Percentiles rank a stretch among this genome's conserved stretches.
phyloP scores from a whole-genome alignment of 2,329 filamentous ascomycete species.

The Hymenoscyphus fructigenus region DNA sequence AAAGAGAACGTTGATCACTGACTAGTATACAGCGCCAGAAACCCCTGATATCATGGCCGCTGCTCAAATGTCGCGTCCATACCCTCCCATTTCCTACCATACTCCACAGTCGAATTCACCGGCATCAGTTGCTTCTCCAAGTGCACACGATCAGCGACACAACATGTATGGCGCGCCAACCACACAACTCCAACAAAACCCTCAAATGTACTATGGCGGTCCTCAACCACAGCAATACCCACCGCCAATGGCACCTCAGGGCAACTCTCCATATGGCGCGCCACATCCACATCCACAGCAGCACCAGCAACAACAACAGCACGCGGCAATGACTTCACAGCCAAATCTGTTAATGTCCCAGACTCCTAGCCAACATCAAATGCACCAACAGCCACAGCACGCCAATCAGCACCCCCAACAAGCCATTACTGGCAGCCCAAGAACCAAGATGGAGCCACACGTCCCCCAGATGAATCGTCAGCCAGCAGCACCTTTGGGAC shows the following conservation, averaged over 20 bases:
- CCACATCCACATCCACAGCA: constrained; percentile 51
- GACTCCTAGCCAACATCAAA: constrained; percentile 52
- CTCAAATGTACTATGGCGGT: constrained; percentile 68
- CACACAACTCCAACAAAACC: constrained; percentile 76
- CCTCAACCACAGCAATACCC: constrained; percentile 59
- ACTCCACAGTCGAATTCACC: constrained; percentile 95
- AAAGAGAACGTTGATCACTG: constrained; percentile 14
- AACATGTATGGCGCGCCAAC: constrained; percentile 75
- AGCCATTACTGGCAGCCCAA: constrained; percentile 60
- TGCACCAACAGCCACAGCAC: constrained; percentile 60
- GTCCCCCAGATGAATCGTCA: constrained; percentile 64
- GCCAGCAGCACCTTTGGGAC: constrained; percentile 50
- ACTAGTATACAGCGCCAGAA: constrained; percentile 43
- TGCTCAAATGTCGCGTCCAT: constrained; percentile 66
- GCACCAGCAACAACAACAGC: constrained; percentile 43
- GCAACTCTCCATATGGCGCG: constrained; percentile 56
- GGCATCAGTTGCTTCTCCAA: constrained; percentile 86
- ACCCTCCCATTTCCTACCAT: constrained; percentile 88
- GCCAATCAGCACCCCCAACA: constrained; percentile 51
- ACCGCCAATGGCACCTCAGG: constrained; percentile 64
- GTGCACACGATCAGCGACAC: constrained; percentile 83
- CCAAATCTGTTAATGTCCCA: constrained; percentile 68
- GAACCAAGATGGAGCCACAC: constrained; percentile 63
- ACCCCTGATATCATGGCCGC: constrained; percentile 68
- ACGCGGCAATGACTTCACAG: constrained; percentile 58